Base-by-base conservation (phyloP, 148 eudicot genomes). In the Diospyros lotus region DNA sequence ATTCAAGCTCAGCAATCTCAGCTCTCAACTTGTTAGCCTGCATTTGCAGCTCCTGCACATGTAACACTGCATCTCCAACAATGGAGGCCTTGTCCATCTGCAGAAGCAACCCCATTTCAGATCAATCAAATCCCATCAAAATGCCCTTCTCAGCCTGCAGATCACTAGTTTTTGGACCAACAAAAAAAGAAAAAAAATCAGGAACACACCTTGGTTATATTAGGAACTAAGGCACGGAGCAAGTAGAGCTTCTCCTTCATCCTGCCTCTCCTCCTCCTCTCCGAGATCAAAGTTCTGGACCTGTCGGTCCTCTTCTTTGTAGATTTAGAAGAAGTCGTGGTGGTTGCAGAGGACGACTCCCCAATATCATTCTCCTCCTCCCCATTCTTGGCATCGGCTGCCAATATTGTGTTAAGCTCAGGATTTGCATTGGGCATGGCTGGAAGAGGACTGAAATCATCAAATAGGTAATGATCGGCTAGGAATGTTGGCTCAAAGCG, bases 61-160 rank as follows among this genome's bases (percentile, higher is more conserved):
- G 91, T 8, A 79, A 39, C 11, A 90, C 90, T 0, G 98, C 98
- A 73, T 94, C 98, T 53, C 95, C 98, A 17, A 94, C 89, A 64
- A 94, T 94, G 44, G 98, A 94, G n/a, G 98, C 98, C 73, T 91
- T 91, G 54, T 94, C 98, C 98, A 94, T 94, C 98, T 94, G 77
- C 80, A 80, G 28, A 28, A 28, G 14, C 9, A 53, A 39, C 15
- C 15, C 6, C 15, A 59, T 7, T n/a, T 68, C n/a, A 62, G 54
- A 65, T 59, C 45, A 55, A 46, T 28, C 28, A 28, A 28, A 28
- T 28, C 28, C 28, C 28, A 28, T 28, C 28, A 28, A 28, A 28
- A 28, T 28, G 28, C 28, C 28, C 28, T 28, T 28, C 28, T 28
- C 28, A 28, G 28, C 28, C 28, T 28, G 28, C 28, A 28, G 28